Base-by-base conservation (phyloP, 2,329 filamentous ascomycete genomes). In the Fusarium falciforme region DNA sequence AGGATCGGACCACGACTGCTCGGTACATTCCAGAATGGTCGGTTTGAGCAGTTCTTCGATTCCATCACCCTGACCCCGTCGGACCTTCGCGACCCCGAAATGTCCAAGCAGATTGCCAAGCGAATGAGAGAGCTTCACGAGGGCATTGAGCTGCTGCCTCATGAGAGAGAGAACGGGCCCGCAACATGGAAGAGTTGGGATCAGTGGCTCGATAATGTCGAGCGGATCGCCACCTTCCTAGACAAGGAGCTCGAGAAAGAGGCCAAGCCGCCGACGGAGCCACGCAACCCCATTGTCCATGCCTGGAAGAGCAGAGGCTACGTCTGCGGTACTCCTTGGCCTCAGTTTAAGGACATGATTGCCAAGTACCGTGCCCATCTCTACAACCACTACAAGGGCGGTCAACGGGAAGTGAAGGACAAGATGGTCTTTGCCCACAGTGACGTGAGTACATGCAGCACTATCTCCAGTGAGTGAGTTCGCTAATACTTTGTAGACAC, bases 121-220 rank as follows among this genome's bases (percentile, higher is more conserved):
- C 93, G 96, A 60, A 98, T 99, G 94, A 90, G 95, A 72, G 96
- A 99, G 82, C 88, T 99, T 38, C 96, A 99, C 78, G 94, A 98
- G 61, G 96, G 96, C 1, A 93, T 99, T 71, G 95, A 98, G 31
- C 86, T 99, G 22, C 88, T 98, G 0, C 89, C 92, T 1, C 87
- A 91, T 38, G 96, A 99, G 83, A 89, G 91, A 60, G 89, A 93
- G 38, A 91, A 88, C 22, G 96, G 96, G 0, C 93, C 96, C 0
- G 92, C 91, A 64, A 93, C 98, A 12, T 97, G 94, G 90, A 91
- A 90, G 76, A 98, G 98, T 80, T 99, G 96, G 96, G 95, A 98
- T 81, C 93, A 93, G 80, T 98, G 95, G 95, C 88, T 95, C 8
- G 85, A 90, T 47, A 89, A 91, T 47, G 92, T 92, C 42, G 85